These are phyloP conservation scores for Anthoceros angustus DNA, from an alignment of 225 moss, liverwort and hornwort species.

Conservation along the genomic window DNA sequence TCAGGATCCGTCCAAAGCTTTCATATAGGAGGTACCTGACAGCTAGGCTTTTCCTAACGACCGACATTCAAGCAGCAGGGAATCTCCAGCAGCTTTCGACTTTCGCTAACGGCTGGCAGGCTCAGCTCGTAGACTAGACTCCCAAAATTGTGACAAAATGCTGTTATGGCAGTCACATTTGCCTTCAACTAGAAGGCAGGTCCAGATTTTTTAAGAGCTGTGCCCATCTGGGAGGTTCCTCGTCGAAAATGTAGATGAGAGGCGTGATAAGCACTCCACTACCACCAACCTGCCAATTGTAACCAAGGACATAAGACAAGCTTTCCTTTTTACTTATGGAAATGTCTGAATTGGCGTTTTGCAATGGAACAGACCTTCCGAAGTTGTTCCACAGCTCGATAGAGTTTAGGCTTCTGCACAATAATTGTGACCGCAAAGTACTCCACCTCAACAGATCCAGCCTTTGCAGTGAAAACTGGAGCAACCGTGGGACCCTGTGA, in stretches of 20 bases:
- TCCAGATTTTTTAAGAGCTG: constrained; percentile 20
- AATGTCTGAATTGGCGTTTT: not conserved
- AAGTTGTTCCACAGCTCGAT: constrained; percentile 73
- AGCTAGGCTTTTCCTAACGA: too few relatives aligned
- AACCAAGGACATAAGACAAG: not conserved
- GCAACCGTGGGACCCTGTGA: constrained; percentile 83
- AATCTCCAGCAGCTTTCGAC: too few relatives aligned
- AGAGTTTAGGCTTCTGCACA: constrained; percentile 63
- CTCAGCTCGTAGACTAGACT: too few relatives aligned
- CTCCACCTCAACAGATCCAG: constrained; percentile 35
- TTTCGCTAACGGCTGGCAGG: too few relatives aligned
- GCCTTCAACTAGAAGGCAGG: not conserved
- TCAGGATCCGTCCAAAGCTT: too few relatives aligned
- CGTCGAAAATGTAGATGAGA: constrained; percentile 91
- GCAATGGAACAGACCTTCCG: constrained; percentile 30
- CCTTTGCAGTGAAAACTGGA: constrained; percentile 46
- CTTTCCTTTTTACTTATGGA: not conserved
- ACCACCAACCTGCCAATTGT: constrained; percentile 48
- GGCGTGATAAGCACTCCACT: constrained; percentile 95
- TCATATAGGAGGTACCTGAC: too few relatives aligned
- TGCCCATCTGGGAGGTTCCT: constrained; percentile 84
- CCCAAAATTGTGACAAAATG: not conserved
- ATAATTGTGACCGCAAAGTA: constrained; percentile 82
- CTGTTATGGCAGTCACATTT: not conserved
- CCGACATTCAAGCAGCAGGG: too few relatives aligned